A percentile compares a stretch with the other conserved stretches of the same genome.
These are phyloP conservation scores for Radiomyces spectabilis DNA, from an alignment of 192 early-diverging fungal genomes.

Conservation along the genomic window DNA sequence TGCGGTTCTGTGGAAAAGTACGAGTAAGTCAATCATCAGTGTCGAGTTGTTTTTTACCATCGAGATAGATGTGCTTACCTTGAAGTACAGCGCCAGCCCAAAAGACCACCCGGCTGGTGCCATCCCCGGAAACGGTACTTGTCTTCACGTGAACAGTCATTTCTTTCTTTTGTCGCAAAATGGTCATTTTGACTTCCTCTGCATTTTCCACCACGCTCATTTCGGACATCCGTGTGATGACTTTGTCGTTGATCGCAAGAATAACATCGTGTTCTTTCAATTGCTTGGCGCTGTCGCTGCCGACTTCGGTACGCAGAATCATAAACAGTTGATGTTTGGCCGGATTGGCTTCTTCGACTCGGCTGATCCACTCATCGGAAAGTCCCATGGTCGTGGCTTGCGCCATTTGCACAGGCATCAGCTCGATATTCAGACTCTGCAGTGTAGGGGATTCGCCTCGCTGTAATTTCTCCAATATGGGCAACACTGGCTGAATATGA, in stretches of 20 bases:
- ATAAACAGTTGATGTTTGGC: constrained; percentile 50
- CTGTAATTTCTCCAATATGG: constrained; percentile 37
- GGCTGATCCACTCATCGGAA: constrained; percentile 45
- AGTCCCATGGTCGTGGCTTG: constrained; percentile 55
- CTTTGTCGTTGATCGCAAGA: constrained; percentile 60
- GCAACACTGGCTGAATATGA: constrained; percentile 43
- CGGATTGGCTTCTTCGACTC: constrained; percentile 45
- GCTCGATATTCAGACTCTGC: constrained; percentile 55
- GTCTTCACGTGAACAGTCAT: constrained; percentile 67
- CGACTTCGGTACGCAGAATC: constrained; percentile 50
- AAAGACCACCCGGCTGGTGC: constrained; percentile 62
- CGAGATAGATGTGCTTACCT: constrained; percentile 32
- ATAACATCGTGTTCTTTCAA: constrained; percentile 61
- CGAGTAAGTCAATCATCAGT: constrained; percentile 37
- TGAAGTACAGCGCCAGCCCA: constrained; percentile 85
- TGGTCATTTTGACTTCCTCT: constrained; percentile 43
- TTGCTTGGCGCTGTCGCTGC: constrained; percentile 47
- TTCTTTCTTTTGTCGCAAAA: constrained; percentile 69
- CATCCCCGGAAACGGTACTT: constrained; percentile 43
- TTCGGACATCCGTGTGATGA: constrained; percentile 53
- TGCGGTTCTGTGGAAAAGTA: constrained; percentile 47
- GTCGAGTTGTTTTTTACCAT: constrained; percentile 38
- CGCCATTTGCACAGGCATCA: constrained; percentile 47
- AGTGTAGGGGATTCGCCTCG: constrained; percentile 39
- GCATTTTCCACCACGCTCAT: constrained; percentile 54